Evolutionary conservation across 768 basidiomycete species (phyloP), one percentile per base, ranked within the genome.

Genomic region (Hortiboletus campestris): DNA sequence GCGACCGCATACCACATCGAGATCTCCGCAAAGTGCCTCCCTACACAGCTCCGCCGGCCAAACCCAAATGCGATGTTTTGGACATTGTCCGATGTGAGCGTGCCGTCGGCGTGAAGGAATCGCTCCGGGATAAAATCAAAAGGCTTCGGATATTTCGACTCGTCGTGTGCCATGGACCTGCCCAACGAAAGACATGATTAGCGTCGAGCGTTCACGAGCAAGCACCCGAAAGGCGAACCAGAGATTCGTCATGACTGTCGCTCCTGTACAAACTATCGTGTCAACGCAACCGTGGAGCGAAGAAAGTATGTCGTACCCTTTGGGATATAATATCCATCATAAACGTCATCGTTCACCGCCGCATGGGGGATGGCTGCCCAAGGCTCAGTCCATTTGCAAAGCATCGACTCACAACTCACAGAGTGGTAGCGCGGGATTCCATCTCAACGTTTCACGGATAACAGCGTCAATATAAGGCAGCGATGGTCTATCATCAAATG

Each of bases 381-480:
- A 29, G 17, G 14, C 19, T 59, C 22, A 49, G 41, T 48, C 20
- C 5, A 19, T 43, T 32, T n/a, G 12, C 35, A 38, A 38, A 54
- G n/a, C 5, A 25, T 49, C 39, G 20, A 35, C 9, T 41, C 17
- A 39, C 25, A 22, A 60, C 63, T 60, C 48, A 65, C 60, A 44
- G n/a, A 63, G 49, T 1, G 59, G 63, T 6, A 48, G 3, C n/a
- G 35, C 11, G 5, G 64, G 57, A 49, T 31, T 31, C 64, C 64
- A 58, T 44, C 64, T 57, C 31, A 63, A 41, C 3, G 53, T 58
- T 59, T 78, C 77, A 49, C 73, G 72, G n/a, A 72, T 66, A 11
- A 76, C 69, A 5, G 74, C 72, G 4, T 63, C 66, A 7, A 75
- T 66, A 48, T 76, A 78, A 1, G 74, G 74, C 13, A 78, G 49